A percentile compares a stretch with the other conserved stretches of the same genome.
Conservation (phyloP, 108 stramenopile species). For the Fragilaria radians region DNA sequence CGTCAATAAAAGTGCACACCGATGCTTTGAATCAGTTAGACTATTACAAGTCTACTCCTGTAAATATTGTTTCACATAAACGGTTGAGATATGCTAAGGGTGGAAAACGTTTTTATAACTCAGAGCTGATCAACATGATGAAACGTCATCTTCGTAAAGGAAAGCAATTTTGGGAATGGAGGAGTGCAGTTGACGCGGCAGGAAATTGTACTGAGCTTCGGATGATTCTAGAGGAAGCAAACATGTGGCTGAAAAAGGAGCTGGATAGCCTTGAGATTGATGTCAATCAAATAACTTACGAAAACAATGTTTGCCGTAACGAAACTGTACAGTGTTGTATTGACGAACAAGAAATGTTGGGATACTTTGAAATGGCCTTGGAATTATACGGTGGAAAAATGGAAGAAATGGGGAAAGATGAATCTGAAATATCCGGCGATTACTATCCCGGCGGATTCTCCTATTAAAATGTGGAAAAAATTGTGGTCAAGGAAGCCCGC, state of each 20-base stretch:
- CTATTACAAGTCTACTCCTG: neutral
- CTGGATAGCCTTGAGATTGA: neutral
- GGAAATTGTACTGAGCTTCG: neutral
- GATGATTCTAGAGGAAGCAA: neutral
- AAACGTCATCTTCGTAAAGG: neutral
- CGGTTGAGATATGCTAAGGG: neutral
- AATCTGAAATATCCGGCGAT: neutral
- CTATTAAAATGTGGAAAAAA: no score
- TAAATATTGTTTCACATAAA: conserved; percentile 1
- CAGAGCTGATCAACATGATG: neutral
- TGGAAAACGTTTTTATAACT: neutral
- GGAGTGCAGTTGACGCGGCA: neutral
- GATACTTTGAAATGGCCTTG: neutral
- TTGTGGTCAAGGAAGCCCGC: no score
- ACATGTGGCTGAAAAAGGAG: neutral
- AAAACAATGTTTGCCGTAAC: neutral
- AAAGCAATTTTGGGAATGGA: neutral
- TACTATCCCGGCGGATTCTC: neutral
- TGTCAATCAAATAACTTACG: neutral
- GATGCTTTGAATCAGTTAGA: neutral
- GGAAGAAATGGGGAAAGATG: conserved; percentile 1
- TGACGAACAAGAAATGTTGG: neutral
- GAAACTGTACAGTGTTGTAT: neutral
- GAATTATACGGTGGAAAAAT: neutral
- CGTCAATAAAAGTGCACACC: neutral